Percentiles rank a stretch among this genome's conserved stretches.
Evolutionary conservation across 164 flowering plant genomes (phyloP).

Genomic region (Annona squamosa): DNA sequence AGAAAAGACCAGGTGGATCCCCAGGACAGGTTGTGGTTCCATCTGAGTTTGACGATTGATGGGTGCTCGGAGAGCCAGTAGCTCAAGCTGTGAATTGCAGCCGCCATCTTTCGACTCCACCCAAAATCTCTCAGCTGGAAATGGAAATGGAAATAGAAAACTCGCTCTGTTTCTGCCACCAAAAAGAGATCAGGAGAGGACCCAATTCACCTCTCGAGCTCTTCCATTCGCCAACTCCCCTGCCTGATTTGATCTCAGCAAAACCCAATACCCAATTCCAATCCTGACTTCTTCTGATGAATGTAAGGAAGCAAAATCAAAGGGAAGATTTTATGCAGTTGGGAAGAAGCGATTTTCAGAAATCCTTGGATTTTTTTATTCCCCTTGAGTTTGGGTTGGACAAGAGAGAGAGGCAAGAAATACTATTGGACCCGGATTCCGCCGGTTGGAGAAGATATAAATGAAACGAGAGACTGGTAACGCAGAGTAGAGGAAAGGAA

Average conservation of each 20-base stretch:
- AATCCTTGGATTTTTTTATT: not conserved
- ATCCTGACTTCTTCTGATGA: not conserved
- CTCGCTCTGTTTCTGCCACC: not conserved
- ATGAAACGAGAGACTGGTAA: not conserved
- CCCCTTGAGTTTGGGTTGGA: not conserved
- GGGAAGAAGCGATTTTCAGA: not conserved
- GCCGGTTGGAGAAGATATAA: not conserved
- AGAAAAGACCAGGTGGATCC: constrained; percentile 88
- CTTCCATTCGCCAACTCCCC: not conserved
- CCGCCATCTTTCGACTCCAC: not conserved
- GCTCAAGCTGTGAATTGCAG: constrained; percentile 10
- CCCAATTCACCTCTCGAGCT: not conserved
- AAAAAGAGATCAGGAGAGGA: not conserved
- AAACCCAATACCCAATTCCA: too few relatives aligned
- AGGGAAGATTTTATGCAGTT: too few relatives aligned
- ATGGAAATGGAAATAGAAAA: not conserved
- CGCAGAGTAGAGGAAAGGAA: not conserved
- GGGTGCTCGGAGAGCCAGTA: constrained; percentile 81
- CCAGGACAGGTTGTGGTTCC: constrained; percentile 62
- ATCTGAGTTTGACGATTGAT: constrained; percentile 51
- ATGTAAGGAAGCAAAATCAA: not conserved
- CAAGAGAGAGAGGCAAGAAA: not conserved
- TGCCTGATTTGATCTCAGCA: too few relatives aligned
- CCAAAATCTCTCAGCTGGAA: not conserved
- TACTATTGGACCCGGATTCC: not conserved